A percentile compares a stretch with the other conserved stretches of the same genome.
Conservation (phyloP, 176 grass and related monocot species). For the Phoenix roebelenii region DNA sequence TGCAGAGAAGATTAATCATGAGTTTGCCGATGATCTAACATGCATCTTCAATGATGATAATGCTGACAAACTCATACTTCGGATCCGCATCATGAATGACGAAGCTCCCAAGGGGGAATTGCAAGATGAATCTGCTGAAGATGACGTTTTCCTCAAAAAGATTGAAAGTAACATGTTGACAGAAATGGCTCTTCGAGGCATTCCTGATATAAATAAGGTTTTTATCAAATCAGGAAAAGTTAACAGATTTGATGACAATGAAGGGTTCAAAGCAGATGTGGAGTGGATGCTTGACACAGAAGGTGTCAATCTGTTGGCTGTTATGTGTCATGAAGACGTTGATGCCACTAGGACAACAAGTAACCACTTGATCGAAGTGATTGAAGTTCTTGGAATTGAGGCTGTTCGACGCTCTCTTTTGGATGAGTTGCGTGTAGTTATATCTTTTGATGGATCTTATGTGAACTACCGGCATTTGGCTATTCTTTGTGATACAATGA, state of each 20-base stretch:
- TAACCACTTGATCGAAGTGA: constrained; percentile 95
- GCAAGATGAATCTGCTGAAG: constrained; percentile 90
- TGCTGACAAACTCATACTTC: constrained; percentile 97
- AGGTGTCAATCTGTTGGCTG: constrained; percentile 90
- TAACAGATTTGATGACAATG: constrained; percentile 64
- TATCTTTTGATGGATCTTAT: constrained; percentile 97
- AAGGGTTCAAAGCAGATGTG: constrained; percentile 65
- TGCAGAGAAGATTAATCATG: constrained; percentile 93
- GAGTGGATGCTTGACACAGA: constrained; percentile 99
- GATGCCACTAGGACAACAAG: constrained; percentile 94
- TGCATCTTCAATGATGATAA: constrained; percentile 99
- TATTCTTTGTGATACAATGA: constrained; percentile 98
- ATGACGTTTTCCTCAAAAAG: constrained; percentile 90
- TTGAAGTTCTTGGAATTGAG: constrained; percentile 95
- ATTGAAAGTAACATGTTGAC: constrained; percentile 97
- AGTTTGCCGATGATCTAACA: constrained; percentile 87
- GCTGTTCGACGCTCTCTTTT: constrained; percentile 74
- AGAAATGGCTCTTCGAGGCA: constrained; percentile 94
- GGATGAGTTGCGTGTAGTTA: constrained; percentile 90
- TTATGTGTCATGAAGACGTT: constrained; percentile 95
- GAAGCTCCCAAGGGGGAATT: constrained; percentile 92
- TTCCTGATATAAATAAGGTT: constrained; percentile 97
- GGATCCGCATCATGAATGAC: constrained; percentile 89
- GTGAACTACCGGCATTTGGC: constrained; percentile 94
- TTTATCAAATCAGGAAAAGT: constrained; percentile 80